Conservation (phyloP, 371 early-diverging fungal genomes). For the Smittium mucronatum region DNA sequence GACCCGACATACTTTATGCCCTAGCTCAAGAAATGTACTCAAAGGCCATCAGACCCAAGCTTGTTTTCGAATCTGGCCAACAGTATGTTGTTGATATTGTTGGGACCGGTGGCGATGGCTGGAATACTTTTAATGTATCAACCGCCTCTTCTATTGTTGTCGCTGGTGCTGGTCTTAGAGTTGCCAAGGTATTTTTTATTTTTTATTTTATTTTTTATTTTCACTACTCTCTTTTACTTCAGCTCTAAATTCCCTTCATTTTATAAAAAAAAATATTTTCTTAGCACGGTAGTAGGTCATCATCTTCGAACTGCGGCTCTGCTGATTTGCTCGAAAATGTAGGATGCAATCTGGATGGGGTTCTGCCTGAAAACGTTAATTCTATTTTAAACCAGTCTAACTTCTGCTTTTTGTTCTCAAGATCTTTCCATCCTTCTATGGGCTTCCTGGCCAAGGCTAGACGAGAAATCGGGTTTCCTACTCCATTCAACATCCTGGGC, state of each 20-base stretch:
- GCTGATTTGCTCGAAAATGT: constrained; percentile 84
- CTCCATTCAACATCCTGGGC: constrained; percentile 89
- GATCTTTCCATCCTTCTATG: constrained; percentile 87
- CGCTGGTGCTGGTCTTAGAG: constrained; percentile 82
- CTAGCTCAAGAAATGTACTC: constrained; percentile 51
- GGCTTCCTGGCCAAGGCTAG: constrained; percentile 61
- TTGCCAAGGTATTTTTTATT: constrained; percentile 52
- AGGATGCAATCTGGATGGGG: constrained; percentile 53
- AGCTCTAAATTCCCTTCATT: not conserved
- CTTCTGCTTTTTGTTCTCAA: constrained; percentile 89
- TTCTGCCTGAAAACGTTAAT: constrained; percentile 52
- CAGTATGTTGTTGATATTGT: constrained; percentile 74
- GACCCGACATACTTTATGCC: constrained; percentile 67
- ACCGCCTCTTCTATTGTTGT: constrained; percentile 85
- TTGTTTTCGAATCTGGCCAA: constrained; percentile 19
- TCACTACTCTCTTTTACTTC: not conserved
- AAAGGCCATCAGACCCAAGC: constrained; percentile 42
- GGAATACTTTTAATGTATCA: constrained; percentile 90
- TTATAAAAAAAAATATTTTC: constrained; percentile 25
- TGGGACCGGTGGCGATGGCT: constrained; percentile 97
- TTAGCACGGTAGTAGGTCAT: constrained; percentile 82
- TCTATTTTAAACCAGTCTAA: constrained; percentile 45
- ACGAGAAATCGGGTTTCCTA: constrained; percentile 81
- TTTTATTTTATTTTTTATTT: not conserved
- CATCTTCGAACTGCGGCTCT: constrained; percentile 88